Conservation (phyloP, 225 moss, liverwort and hornwort species). For the Polytrichum commune region DNA sequence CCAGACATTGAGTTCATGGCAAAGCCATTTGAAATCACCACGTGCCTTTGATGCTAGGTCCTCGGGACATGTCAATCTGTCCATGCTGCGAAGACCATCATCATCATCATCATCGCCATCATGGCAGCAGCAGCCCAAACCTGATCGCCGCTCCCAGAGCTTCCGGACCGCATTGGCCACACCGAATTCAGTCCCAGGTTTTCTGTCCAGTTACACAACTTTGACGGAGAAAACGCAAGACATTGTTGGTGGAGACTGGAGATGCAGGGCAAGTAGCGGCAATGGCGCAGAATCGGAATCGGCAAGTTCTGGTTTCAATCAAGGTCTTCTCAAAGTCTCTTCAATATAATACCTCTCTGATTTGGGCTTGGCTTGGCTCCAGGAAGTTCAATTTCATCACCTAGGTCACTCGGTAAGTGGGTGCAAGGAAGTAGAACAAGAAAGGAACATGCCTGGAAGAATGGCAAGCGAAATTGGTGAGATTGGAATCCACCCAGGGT, state of each 20-base stretch:
- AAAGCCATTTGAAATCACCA: slow-evolving; percentile 9
- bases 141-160: no score
- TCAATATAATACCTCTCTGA: neutral
- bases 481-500: no score
- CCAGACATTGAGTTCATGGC: slow-evolving; percentile 8
- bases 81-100: slow-evolving; percentile 18
- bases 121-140: slow-evolving; percentile 12
- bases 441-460: no score
- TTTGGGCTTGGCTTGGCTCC: slow-evolving; percentile 6
- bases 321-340: slow-evolving; percentile 1
- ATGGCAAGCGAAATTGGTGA: no score
- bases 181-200: slow-evolving; percentile 3
- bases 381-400: no score
- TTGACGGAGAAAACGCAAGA: slow-evolving; percentile 16
- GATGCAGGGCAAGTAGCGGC: slow-evolving; percentile 12
- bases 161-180: no score
- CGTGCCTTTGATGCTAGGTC: slow-evolving; percentile 1
- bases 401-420: no score
- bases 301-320: slow-evolving; percentile 24
- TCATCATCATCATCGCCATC: neutral
- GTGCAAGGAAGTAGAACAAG: no score
- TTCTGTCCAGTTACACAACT: neutral
- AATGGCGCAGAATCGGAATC: slow-evolving; percentile 31
- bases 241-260: slow-evolving; percentile 13
- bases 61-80: slow-evolving; percentile 14